phyloP scores from a whole-genome alignment of 139 green algal species.

The Marvania coccoides region DNA sequence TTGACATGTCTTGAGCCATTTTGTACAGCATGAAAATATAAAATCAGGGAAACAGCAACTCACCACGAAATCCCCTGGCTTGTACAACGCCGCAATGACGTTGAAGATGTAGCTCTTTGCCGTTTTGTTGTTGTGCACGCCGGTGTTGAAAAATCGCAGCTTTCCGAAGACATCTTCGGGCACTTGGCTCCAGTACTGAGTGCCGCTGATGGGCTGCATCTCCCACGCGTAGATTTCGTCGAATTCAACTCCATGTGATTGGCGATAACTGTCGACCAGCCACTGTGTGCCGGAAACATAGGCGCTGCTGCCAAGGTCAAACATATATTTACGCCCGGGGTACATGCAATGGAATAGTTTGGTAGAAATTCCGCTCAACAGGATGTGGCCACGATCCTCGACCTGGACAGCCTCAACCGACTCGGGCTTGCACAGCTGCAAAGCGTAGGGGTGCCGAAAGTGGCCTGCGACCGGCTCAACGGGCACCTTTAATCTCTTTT shows the following conservation, averaged over 20 bases:
- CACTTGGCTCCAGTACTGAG: constrained; percentile 2
- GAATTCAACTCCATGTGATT: not conserved
- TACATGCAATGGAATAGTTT: not conserved
- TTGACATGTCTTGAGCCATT: not conserved
- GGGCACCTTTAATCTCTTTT: too few species aligned
- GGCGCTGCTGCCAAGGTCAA: constrained; percentile 1
- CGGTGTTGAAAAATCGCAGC: constrained; percentile 4
- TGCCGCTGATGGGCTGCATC: not conserved
- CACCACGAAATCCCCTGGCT: not conserved
- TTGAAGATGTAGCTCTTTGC: not conserved
- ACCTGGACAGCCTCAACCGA: not conserved
- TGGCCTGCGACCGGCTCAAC: constrained; percentile 1
- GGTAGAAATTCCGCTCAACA: not conserved
- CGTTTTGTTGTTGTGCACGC: not conserved
- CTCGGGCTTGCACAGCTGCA: not conserved
- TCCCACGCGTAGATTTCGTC: constrained; percentile 3
- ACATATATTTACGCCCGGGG: not conserved
- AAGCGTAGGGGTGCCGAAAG: constrained; percentile 1
- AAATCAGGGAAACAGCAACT: not conserved
- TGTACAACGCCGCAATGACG: not conserved
- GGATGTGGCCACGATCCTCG: not conserved
- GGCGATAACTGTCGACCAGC: not conserved
- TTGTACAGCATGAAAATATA: not conserved
- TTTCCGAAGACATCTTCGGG: not conserved
- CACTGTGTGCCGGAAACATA: not conserved